phyloP scores from a whole-genome alignment of 2,329 filamentous ascomycete species.

The Cercospora zeae-maydis region DNA sequence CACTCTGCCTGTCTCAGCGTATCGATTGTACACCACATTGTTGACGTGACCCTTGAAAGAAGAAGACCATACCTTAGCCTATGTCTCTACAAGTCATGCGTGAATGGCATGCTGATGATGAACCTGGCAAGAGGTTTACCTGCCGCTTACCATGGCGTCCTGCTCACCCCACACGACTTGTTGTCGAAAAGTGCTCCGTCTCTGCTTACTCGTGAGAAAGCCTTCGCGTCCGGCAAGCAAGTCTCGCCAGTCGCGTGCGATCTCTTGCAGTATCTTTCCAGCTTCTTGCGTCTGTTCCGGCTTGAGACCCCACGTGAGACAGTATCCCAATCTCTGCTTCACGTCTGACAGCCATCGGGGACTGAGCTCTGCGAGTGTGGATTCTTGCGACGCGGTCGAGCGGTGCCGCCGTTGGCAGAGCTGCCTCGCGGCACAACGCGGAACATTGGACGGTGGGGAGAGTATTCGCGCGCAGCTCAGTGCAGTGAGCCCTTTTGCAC shows the following conservation, averaged over 20 bases:
- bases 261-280: constrained; percentile 55
- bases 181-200: constrained; percentile 62
- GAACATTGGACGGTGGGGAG: not conserved
- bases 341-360: constrained; percentile 68
- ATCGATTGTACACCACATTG: constrained; percentile 78
- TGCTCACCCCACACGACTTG: constrained; percentile 81
- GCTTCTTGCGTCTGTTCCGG: constrained; percentile 56
- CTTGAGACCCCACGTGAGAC: constrained; percentile 69
- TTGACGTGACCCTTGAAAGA: constrained; percentile 66
- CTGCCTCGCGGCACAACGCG: not conserved
- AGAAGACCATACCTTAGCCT: constrained; percentile 19
- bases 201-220: constrained; percentile 62
- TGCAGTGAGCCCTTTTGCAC: not conserved
- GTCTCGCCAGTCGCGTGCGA: constrained; percentile 66
- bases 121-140: not conserved
- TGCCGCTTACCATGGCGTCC: constrained; percentile 52
- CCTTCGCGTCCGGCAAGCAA: constrained; percentile 72
- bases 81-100: not conserved
- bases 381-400: constrained; percentile 8
- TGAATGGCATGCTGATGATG: not conserved
- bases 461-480: not conserved
- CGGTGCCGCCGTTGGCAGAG: not conserved
- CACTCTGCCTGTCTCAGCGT: constrained; percentile 75
- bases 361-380: constrained; percentile 38
- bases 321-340: constrained; percentile 66